Evolutionary conservation across 208 protist species (phyloP).

Genomic region (Trypanosoma cruzi): DNA sequence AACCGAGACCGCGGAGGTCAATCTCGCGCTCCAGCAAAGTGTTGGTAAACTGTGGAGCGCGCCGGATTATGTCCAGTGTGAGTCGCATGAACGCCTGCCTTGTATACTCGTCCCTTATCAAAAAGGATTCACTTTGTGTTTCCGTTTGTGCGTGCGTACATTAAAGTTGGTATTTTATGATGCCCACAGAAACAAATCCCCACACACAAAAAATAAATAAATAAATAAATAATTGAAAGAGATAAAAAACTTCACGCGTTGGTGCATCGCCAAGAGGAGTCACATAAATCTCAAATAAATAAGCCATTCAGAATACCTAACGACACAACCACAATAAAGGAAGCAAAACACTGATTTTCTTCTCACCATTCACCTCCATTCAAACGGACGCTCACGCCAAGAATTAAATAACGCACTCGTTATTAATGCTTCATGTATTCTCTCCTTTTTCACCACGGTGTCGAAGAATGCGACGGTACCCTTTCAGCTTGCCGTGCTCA

Average conservation of each 20-base stretch:
- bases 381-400: neutral
- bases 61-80: slow-evolving; percentile 66
- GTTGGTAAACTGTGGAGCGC: slow-evolving; percentile 88
- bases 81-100: slow-evolving; percentile 60
- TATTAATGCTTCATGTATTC: neutral
- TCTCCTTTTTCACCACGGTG: neutral
- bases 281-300: neutral
- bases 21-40: slow-evolving; percentile 82
- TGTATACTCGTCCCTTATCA: slow-evolving; percentile 4
- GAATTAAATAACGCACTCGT: neutral
- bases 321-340: neutral
- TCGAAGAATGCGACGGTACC: slow-evolving; percentile 67
- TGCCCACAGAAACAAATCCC: neutral
- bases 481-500: slow-evolving; percentile 65
- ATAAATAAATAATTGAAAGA: neutral
- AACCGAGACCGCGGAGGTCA: slow-evolving; percentile 77
- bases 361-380: neutral
- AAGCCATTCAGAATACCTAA: neutral
- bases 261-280: neutral
- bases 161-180: neutral
- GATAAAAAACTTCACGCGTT: neutral
- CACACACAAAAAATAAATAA: neutral
- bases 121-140: neutral
- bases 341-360: slow-evolving; percentile 7
- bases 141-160: neutral